phyloP scores from a whole-genome alignment of 306 rosid species.

The Aeschynomene evenia region DNA sequence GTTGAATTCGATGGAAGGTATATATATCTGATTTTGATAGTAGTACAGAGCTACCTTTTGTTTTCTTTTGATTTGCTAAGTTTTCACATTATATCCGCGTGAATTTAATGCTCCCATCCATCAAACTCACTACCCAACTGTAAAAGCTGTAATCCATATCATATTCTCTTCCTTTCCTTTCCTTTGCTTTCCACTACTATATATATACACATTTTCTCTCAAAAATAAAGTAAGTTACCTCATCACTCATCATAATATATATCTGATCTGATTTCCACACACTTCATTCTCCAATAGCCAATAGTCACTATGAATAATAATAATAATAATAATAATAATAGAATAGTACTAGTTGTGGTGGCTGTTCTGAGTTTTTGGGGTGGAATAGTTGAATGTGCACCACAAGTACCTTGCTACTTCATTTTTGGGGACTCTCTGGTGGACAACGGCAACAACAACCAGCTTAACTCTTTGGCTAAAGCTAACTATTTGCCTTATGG shows the following conservation, averaged over 20 bases:
- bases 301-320: neutral
- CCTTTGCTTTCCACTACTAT: constrained; percentile 35
- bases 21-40: too few species aligned
- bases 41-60: neutral
- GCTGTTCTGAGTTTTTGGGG: constrained; percentile 33
- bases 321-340: too few species aligned
- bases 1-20: too few species aligned
- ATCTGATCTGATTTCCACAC: neutral
- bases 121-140: constrained; percentile 55
- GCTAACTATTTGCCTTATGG: constrained; percentile 85
- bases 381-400: constrained; percentile 46
- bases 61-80: constrained; percentile 1
- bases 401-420: constrained; percentile 85
- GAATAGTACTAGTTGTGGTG: too few species aligned
- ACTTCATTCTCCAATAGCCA: neutral
- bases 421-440: constrained; percentile 92
- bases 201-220: constrained; percentile 33
- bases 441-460: constrained; percentile 86
- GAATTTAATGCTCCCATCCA: constrained; percentile 60
- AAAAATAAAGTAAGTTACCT: constrained; percentile 15
- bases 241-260: neutral
- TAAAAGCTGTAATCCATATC: constrained; percentile 21
- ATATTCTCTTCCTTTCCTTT: neutral
- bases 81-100: constrained; percentile 63
- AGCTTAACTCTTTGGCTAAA: constrained; percentile 71